Base-by-base conservation (phyloP, 495 filamentous ascomycete species). In the Podospora pseudopauciseta region DNA sequence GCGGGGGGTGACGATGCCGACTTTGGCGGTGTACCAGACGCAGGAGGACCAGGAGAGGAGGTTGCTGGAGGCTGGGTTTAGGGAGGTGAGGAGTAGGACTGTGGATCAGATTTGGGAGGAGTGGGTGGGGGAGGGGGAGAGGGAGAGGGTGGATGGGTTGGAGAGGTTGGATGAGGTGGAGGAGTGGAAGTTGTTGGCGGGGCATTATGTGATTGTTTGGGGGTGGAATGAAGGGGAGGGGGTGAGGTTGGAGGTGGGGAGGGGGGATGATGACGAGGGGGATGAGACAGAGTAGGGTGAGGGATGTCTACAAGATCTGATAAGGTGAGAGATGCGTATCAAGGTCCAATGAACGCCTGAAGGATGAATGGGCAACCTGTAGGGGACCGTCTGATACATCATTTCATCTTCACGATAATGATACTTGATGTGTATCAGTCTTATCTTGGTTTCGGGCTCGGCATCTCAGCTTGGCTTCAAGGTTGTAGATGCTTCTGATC, bases 131-230 rank as follows among this genome's bases (percentile, higher is more conserved):
- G 80, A 83, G 9, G 79, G 76, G n/a, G 95, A 98, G 80, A 94
- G 91, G 75, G 90, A 90, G 72, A 81, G 95, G 69, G 88, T 98
- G 4, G 87, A 90, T 60, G 74, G 78, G 27, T 76, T 97, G 65
- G 95, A 98, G 78, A 91, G 94, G 76, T 74, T 98, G 70, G 95
- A 99, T 82, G 95, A 99, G 79, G 86, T 97, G 65, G 95, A 99
- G 79, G 95, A 99, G 80, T 97, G 94, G 93, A 81, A 87, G 72
- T 76, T 99, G 75, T 77, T 99, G 72, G 92, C 92, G 4, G 85
- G 85, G 67, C 95, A 99, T 82, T 99, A 99, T 78, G 90, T 93
- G 70, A 84, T 98, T 65, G 89, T 85, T 11, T 97, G 94, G 94
- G 94, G 76, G 4, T 83, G 80, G 79, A 80, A 23, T 23, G 23